phyloP scores from a whole-genome alignment of 2,329 filamentous ascomycete genomes.

The Colletotrichum caudatum region DNA sequence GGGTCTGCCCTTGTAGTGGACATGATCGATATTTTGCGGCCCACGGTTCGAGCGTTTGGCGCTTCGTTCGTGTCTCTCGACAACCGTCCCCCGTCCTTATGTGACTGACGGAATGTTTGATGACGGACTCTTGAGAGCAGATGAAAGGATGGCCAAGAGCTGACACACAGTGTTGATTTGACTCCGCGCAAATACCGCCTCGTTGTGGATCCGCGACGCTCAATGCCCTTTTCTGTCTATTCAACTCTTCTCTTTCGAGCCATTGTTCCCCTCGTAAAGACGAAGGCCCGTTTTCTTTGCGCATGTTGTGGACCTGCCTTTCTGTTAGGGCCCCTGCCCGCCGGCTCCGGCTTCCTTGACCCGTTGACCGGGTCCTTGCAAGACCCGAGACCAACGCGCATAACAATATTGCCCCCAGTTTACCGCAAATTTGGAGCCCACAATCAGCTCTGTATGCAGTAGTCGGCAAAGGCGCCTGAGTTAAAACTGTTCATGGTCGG shows the following conservation, averaged over 20 bases:
- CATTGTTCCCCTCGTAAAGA: not conserved
- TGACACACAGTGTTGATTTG: constrained; percentile 15
- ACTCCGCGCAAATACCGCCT: constrained; percentile 24
- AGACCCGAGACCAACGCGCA: constrained; percentile 33
- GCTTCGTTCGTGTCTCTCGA: constrained; percentile 21
- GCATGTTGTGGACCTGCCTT: not conserved
- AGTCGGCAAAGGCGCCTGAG: constrained; percentile 7
- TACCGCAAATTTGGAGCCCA: constrained; percentile 15
- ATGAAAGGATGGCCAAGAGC: not conserved
- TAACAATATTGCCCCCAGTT: constrained; percentile 8
- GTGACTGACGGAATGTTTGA: constrained; percentile 6
- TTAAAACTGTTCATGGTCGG: not conserved
- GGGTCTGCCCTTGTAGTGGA: constrained; percentile 9
- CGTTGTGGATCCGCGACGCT: constrained; percentile 1
- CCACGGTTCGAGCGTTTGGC: constrained; percentile 34
- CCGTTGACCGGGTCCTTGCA: constrained; percentile 31
- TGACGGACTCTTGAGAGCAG: constrained; percentile 13
- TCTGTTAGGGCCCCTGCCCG: constrained; percentile 5
- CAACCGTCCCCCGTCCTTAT: not conserved
- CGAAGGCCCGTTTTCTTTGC: constrained; percentile 1
- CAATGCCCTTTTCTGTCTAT: not conserved
- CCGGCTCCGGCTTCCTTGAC: constrained; percentile 33
- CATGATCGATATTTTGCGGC: constrained; percentile 34
- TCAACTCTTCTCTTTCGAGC: not conserved
- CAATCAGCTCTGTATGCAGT: constrained; percentile 1